Conservation (phyloP, 169 alveolate genomes). For the Eimeria tenella region DNA sequence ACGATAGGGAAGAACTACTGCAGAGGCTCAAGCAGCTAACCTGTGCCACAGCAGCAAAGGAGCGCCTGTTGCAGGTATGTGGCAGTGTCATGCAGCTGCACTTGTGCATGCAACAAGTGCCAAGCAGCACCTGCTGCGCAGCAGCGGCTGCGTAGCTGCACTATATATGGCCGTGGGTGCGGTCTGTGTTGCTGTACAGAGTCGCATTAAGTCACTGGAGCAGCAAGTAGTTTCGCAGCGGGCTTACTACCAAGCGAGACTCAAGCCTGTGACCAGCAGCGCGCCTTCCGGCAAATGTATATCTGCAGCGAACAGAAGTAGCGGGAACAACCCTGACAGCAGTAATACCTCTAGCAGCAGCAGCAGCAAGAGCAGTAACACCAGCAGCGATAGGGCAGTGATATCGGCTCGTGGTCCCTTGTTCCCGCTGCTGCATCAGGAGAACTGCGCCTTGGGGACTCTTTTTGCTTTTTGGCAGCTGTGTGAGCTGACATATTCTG, state of each 20-base stretch:
- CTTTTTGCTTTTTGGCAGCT: slow-evolving; percentile 76
- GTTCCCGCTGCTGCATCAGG: slow-evolving; percentile 63
- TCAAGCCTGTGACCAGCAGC: slow-evolving; percentile 18
- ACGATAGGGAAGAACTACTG: slow-evolving; percentile 37
- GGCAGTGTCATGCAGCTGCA: background rate
- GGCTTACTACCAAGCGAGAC: slow-evolving; percentile 56
- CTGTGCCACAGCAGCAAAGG: slow-evolving; percentile 58
- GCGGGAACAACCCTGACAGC: slow-evolving; percentile 35
- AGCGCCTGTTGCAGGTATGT: slow-evolving; percentile 65
- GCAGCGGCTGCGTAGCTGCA: background rate
- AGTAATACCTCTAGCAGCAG: background rate
- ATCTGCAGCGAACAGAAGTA: slow-evolving; percentile 19
- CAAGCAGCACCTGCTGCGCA: background rate
- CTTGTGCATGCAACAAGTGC: background rate
- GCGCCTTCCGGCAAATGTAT: background rate
- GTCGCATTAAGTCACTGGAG: slow-evolving; percentile 69
- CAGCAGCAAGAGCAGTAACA: background rate
- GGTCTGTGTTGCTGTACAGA: slow-evolving; percentile 21
- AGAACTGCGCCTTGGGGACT: slow-evolving; percentile 64
- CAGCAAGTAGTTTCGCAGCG: slow-evolving; percentile 65
- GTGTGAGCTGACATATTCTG: slow-evolving; percentile 23
- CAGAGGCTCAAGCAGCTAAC: slow-evolving; percentile 35
- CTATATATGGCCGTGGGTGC: background rate
- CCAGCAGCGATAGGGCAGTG: slow-evolving; percentile 11
- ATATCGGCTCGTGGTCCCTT: slow-evolving; percentile 21